Evolutionary conservation across 2,329 filamentous ascomycete species (phyloP).

Genomic region (Phialophora chinensis): DNA sequence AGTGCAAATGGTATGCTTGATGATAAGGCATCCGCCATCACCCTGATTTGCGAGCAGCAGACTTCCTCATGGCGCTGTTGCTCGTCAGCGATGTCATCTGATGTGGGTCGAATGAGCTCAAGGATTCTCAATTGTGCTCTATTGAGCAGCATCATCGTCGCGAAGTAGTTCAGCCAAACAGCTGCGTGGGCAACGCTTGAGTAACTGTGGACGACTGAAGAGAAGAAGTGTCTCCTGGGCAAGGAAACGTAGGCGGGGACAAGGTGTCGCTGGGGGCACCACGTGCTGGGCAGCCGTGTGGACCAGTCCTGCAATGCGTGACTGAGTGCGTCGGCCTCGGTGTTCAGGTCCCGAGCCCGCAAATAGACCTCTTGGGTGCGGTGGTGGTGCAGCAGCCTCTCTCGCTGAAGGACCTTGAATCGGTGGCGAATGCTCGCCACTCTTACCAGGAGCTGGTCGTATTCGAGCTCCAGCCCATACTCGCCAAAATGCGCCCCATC

Average conservation of each 20-base stretch:
- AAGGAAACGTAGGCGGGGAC: constrained; percentile 18
- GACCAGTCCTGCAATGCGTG: constrained; percentile 28
- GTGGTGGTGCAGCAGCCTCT: constrained; percentile 3
- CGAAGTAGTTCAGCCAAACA: constrained; percentile 41
- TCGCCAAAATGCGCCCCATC: constrained; percentile 44
- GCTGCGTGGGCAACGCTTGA: constrained; percentile 36
- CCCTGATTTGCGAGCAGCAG: constrained; percentile 10
- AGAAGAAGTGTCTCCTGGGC: constrained; percentile 37
- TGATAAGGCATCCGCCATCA: constrained; percentile 19
- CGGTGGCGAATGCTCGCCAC: constrained; percentile 37
- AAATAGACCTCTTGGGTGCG: neutral
- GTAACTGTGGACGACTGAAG: constrained; percentile 40
- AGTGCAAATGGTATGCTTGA: constrained; percentile 26
- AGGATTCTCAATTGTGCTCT: constrained; percentile 38
- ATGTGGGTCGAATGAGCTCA: constrained; percentile 36
- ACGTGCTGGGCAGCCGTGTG: constrained; percentile 19
- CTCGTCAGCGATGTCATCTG: constrained; percentile 23
- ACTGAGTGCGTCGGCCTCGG: constrained; percentile 27
- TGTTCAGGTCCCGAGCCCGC: constrained; percentile 17
- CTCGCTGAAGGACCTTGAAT: constrained; percentile 5
- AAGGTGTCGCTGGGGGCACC: constrained; percentile 26
- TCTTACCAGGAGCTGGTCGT: constrained; percentile 41
- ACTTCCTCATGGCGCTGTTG: neutral
- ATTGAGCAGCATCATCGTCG: constrained; percentile 40
- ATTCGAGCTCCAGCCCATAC: constrained; percentile 41